Evolutionary conservation across 2,329 filamentous ascomycete genomes (phyloP).

Genomic region (Aureobasidium sp.): DNA sequence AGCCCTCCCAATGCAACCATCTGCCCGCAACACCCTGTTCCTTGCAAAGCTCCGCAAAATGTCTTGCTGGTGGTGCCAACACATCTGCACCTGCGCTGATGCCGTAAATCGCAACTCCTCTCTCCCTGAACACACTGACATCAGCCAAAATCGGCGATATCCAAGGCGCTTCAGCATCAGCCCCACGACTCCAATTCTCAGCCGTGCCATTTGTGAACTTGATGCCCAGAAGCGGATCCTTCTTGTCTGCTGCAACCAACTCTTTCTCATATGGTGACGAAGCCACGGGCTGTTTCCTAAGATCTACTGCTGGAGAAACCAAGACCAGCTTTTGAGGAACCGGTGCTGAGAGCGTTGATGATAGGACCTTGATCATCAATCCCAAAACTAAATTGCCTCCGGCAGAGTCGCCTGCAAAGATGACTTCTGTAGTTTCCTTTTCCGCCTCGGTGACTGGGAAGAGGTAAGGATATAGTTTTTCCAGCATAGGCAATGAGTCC

Average conservation of each 20-base stretch:
- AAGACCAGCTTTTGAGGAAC: slow-evolving; percentile 32
- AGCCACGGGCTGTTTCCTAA: slow-evolving; percentile 26
- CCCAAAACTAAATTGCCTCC: slow-evolving; percentile 46
- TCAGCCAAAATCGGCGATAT: slow-evolving; percentile 42
- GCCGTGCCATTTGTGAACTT: slow-evolving; percentile 35
- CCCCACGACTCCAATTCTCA: slow-evolving; percentile 33
- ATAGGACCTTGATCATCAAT: slow-evolving; percentile 31
- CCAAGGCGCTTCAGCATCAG: slow-evolving; percentile 34
- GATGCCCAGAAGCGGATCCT: slow-evolving; percentile 40
- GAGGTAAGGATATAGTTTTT: slow-evolving; percentile 36
- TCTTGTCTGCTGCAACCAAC: slow-evolving; percentile 31
- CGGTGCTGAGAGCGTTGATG: slow-evolving; percentile 20
- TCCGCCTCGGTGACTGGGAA: slow-evolving; percentile 30
- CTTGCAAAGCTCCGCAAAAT: slow-evolving; percentile 39
- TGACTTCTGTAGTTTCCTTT: slow-evolving; percentile 26
- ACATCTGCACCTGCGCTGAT: slow-evolving; percentile 47
- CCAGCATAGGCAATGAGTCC: slow-evolving; percentile 39
- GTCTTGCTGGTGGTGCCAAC: slow-evolving; percentile 43
- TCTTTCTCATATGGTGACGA: slow-evolving; percentile 16
- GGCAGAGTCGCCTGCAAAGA: slow-evolving; percentile 48
- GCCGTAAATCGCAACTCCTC: slow-evolving; percentile 42
- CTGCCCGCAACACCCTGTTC: slow-evolving; percentile 39
- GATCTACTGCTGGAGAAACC: slow-evolving; percentile 43
- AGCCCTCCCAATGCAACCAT: slow-evolving; percentile 51
- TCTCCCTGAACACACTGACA: slow-evolving; percentile 29